A percentile compares a stretch with the other conserved stretches of the same genome.
phyloP scores from a whole-genome alignment of 1,284 basidiomycete species.

The Boletellus deceptivus region DNA sequence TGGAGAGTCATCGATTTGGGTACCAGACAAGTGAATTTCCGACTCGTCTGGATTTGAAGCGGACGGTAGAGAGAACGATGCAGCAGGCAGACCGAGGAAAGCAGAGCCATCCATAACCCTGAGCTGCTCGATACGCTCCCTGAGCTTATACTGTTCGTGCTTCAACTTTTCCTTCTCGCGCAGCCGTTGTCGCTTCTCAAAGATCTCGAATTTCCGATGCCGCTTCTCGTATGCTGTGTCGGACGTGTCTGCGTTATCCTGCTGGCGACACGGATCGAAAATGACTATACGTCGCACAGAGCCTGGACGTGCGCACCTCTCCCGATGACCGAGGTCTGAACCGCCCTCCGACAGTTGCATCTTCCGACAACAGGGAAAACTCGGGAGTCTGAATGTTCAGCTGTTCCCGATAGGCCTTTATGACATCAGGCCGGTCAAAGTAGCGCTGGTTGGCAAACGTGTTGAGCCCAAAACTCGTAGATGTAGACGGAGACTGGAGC shows the following conservation, averaged over 20 bases:
- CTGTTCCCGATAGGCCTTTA: slow-evolving; percentile 66
- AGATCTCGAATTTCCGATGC: slow-evolving; percentile 83
- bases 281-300: slow-evolving; percentile 12
- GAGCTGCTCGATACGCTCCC: slow-evolving; percentile 84
- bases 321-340: slow-evolving; percentile 65
- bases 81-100: slow-evolving; percentile 60
- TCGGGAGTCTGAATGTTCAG: slow-evolving; percentile 71
- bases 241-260: slow-evolving; percentile 66
- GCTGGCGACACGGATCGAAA: slow-evolving; percentile 13
- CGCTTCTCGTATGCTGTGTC: slow-evolving; percentile 83
- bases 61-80: slow-evolving; percentile 48
- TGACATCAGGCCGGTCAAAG: slow-evolving; percentile 74
- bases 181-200: slow-evolving; percentile 81
- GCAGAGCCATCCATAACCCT: slow-evolving; percentile 67
- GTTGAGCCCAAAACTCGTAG: slow-evolving; percentile 48
- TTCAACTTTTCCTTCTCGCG: slow-evolving; percentile 89
- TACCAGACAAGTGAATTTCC: slow-evolving; percentile 32
- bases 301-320: slow-evolving; percentile 51
- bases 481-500: slow-evolving; percentile 35
- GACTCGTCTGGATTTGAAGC: slow-evolving; percentile 28
- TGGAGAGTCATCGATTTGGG: slow-evolving; percentile 41
- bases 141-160: slow-evolving; percentile 88
- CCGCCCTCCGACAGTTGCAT: slow-evolving; percentile 59
- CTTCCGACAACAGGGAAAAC: slow-evolving; percentile 56
- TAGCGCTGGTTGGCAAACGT: slow-evolving; percentile 63